These are phyloP conservation scores for Phellopilus nigrolimitatus DNA, from an alignment of 1,284 basidiomycete species.

Conservation along the genomic window DNA sequence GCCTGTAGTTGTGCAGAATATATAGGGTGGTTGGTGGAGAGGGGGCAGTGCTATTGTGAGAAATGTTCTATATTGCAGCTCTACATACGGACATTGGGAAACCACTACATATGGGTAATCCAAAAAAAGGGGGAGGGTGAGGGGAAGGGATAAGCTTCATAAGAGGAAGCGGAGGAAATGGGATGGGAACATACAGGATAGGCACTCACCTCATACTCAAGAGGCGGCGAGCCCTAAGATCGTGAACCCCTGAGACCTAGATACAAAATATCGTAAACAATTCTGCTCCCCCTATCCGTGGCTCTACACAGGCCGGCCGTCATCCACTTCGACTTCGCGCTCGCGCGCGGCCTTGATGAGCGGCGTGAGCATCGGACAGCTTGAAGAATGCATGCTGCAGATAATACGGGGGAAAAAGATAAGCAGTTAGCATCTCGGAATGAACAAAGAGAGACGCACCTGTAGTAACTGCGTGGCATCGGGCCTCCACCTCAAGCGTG, in stretches of 20 bases:
- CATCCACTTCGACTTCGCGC: constrained; percentile 58
- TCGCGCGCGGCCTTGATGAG: constrained; percentile 93
- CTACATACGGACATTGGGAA: too few species aligned
- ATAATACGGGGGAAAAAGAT: too few species aligned
- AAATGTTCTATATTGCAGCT: too few species aligned
- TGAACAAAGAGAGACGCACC: constrained; percentile 42
- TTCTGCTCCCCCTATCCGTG: background rate
- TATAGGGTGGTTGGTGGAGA: too few species aligned
- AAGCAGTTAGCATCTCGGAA: too few species aligned
- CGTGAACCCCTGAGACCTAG: too few species aligned
- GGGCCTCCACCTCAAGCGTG: constrained; percentile 94
- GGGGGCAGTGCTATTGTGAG: too few species aligned
- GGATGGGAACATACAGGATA: too few species aligned
- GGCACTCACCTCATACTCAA: too few species aligned
- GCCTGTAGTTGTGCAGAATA: too few species aligned
- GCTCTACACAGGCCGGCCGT: background rate
- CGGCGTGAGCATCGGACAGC: constrained; percentile 79
- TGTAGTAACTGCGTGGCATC: constrained; percentile 80
- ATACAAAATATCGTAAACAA: background rate
- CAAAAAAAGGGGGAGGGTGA: background rate
- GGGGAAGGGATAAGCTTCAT: background rate
- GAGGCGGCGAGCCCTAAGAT: too few species aligned
- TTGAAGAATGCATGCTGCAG: constrained; percentile 87
- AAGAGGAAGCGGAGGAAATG: background rate
- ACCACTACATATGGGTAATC: too few species aligned